These are phyloP conservation scores for Tephrocybe sp. DNA, from an alignment of 768 basidiomycete species.

Conservation along the genomic window DNA sequence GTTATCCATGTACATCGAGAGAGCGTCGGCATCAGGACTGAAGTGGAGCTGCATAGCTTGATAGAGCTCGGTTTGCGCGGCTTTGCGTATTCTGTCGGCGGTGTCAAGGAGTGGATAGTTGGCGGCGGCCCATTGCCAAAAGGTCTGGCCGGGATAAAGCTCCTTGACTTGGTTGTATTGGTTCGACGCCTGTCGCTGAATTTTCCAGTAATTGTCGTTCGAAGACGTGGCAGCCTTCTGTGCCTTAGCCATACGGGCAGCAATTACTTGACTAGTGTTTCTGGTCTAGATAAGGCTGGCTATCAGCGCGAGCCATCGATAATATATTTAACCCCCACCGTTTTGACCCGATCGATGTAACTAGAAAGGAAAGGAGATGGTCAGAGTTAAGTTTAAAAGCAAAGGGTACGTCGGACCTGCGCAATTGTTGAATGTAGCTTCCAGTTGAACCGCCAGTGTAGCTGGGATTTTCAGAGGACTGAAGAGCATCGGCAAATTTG, in stretches of 20 bases:
- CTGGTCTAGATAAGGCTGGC: background rate
- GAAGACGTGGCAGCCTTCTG: background rate
- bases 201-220: background rate
- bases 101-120: background rate
- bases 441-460: background rate
- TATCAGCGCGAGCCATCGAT: background rate
- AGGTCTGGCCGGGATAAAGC: background rate
- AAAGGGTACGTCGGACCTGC: slow-evolving; percentile 1
- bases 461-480: slow-evolving; percentile 1
- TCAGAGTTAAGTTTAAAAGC: background rate
- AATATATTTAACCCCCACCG: background rate
- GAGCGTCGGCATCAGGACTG: background rate
- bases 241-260: background rate
- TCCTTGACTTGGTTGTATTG: background rate
- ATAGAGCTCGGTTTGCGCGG: background rate
- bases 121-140: background rate
- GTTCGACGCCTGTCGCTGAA: background rate
- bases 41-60: background rate
- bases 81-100: background rate
- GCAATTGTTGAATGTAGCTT: slow-evolving; percentile 2
- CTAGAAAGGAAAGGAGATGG: background rate
- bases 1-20: background rate
- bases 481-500: slow-evolving; percentile 7
- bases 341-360: background rate
- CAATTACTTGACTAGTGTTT: background rate